Evolutionary conservation across 345 rosid species (phyloP).

Genomic region (Eucalyptus erythrocorys): DNA sequence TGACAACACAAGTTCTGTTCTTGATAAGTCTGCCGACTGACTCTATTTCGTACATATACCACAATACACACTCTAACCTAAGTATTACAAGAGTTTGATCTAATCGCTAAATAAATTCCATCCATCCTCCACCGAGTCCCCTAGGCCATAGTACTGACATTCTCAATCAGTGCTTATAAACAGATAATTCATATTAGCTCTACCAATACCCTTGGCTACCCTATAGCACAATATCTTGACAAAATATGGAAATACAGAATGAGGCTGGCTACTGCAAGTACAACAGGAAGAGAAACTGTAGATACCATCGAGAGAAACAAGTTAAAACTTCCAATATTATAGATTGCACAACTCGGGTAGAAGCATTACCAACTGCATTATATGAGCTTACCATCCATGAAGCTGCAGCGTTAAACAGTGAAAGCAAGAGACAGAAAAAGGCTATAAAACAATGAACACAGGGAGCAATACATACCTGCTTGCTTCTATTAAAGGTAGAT

Average conservation of each 20-base stretch:
- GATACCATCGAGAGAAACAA: background rate
- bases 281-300: background rate
- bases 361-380: background rate
- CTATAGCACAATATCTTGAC: background rate
- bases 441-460: background rate
- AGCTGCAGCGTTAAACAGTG: background rate
- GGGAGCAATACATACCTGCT: conserved; percentile 17
- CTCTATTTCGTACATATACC: background rate
- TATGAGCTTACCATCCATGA: background rate
- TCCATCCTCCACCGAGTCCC: background rate
- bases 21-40: background rate
- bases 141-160: background rate
- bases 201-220: background rate
- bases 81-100: background rate
- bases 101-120: background rate
- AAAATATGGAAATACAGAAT: background rate
- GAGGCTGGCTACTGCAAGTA: background rate
- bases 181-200: background rate
- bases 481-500: conserved; percentile 36
- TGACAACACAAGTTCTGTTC: background rate
- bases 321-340: background rate
- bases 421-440: background rate
- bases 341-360: background rate
- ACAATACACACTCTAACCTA: background rate
- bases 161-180: background rate